Percentiles rank a stretch among this genome's conserved stretches.
phyloP scores from a whole-genome alignment of 306 rosid genomes.

The Cicer yamashitae region DNA sequence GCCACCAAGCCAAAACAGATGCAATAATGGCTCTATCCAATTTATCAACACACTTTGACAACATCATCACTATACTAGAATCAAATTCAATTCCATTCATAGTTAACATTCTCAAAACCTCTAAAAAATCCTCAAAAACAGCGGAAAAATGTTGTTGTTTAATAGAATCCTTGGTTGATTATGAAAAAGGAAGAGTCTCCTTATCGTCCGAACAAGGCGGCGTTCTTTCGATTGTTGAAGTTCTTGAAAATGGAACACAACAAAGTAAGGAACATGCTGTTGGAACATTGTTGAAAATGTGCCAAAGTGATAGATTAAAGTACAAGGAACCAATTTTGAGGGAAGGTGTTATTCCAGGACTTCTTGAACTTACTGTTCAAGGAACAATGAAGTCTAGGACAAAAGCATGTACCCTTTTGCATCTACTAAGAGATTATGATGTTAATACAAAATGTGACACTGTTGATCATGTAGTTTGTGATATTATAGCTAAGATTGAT shows the following conservation, averaged over 20 bases:
- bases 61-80: constrained; percentile 63
- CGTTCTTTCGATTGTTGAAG: constrained; percentile 83
- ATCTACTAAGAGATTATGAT: constrained; percentile 68
- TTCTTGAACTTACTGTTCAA: constrained; percentile 93
- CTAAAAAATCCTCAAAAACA: constrained; percentile 80
- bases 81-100: constrained; percentile 66
- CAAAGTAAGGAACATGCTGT: constrained; percentile 84
- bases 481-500: constrained; percentile 83
- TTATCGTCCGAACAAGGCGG: constrained; percentile 83
- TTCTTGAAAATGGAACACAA: constrained; percentile 77
- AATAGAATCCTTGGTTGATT: constrained; percentile 73
- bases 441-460: constrained; percentile 69
- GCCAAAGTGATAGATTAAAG: constrained; percentile 76
- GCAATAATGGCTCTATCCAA: constrained; percentile 79
- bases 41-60: constrained; percentile 66
- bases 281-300: constrained; percentile 78
- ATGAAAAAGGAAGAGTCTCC: constrained; percentile 68
- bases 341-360: constrained; percentile 96
- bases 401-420: constrained; percentile 70
- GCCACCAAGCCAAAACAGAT: constrained; percentile 80
- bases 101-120: constrained; percentile 62
- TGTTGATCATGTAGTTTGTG: constrained; percentile 78
- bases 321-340: constrained; percentile 82
- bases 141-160: constrained; percentile 80
- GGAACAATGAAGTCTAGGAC: constrained; percentile 79